Evolutionary conservation across 176 grass and related monocot species (phyloP).

Genomic region (Hsuehochloa calcarea): DNA sequence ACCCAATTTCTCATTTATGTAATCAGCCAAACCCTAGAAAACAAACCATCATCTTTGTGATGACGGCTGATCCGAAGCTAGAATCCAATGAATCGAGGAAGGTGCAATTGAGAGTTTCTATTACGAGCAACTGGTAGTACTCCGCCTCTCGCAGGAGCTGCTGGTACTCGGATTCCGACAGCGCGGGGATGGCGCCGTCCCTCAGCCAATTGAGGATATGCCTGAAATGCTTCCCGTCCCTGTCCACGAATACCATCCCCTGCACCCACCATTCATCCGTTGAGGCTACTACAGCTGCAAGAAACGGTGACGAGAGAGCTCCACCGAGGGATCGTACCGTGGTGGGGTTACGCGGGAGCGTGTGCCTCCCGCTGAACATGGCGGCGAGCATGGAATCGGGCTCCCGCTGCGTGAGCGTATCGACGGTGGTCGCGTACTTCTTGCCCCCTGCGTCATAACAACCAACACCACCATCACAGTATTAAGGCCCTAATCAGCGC

Average conservation of each 20-base stretch:
- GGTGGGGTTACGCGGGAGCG: slow-evolving; percentile 44
- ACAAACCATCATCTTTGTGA: slow-evolving; percentile 10
- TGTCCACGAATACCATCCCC: slow-evolving; percentile 87
- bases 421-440: slow-evolving; percentile 74
- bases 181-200: slow-evolving; percentile 56
- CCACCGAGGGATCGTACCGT: slow-evolving; percentile 34
- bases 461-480: neutral
- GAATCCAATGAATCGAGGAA: neutral
- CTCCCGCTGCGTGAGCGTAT: slow-evolving; percentile 88
- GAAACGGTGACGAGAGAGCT: neutral
- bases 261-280: slow-evolving; percentile 33
- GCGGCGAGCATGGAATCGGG: slow-evolving; percentile 85
- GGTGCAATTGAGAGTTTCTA: neutral
- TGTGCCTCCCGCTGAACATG: slow-evolving; percentile 94
- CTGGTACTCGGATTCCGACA: slow-evolving; percentile 61
- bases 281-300: neutral
- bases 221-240: slow-evolving; percentile 89
- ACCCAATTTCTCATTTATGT: slow-evolving; percentile 40
- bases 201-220: slow-evolving; percentile 92
- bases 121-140: slow-evolving; percentile 88
- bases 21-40: slow-evolving; percentile 40
- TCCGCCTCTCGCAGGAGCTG: slow-evolving; percentile 82
- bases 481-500: neutral
- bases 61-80: neutral
- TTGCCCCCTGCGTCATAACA: slow-evolving; percentile 58